phyloP scores from a whole-genome alignment of 75 land plant genomes.

The Cryptomeria japonica region DNA sequence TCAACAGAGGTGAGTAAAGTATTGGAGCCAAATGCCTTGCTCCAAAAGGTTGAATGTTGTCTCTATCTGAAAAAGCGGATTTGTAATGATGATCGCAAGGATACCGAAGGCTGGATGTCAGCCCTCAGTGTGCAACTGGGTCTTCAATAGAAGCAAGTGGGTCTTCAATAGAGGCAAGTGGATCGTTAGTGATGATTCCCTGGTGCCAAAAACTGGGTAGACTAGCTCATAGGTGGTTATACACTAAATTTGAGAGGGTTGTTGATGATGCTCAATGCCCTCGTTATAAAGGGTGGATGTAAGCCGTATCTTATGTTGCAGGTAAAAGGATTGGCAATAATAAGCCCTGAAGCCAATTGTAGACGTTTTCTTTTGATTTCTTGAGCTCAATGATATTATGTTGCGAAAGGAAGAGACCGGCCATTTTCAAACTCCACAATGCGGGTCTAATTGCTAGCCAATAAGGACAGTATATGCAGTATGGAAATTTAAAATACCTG shows the following conservation, averaged over 20 bases:
- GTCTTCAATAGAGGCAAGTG: not conserved
- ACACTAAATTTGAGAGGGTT: not conserved
- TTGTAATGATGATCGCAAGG: not conserved
- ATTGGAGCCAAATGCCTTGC: not conserved
- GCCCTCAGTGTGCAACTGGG: not conserved
- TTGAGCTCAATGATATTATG: not conserved
- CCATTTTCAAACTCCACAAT: not conserved
- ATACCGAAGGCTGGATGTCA: not conserved
- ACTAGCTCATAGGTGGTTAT: not conserved
- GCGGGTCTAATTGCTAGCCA: not conserved
- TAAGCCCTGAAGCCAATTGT: not conserved
- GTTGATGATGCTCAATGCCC: not conserved
- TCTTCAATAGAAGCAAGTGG: not conserved
- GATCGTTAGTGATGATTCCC: not conserved
- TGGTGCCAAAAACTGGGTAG: not conserved
- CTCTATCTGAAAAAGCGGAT: not conserved
- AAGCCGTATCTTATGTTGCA: not conserved
- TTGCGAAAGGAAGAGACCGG: not conserved
- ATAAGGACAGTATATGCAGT: conserved; percentile 38
- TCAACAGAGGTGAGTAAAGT: not conserved
- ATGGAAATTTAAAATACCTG: conserved; percentile 26
- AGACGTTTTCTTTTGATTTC: not conserved
- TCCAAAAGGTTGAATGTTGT: not conserved
- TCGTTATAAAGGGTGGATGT: not conserved
- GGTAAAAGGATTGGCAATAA: not conserved